Percentiles rank a stretch among this genome's conserved stretches.
Conservation (phyloP, 768 basidiomycete genomes). For the Russula emetica region DNA sequence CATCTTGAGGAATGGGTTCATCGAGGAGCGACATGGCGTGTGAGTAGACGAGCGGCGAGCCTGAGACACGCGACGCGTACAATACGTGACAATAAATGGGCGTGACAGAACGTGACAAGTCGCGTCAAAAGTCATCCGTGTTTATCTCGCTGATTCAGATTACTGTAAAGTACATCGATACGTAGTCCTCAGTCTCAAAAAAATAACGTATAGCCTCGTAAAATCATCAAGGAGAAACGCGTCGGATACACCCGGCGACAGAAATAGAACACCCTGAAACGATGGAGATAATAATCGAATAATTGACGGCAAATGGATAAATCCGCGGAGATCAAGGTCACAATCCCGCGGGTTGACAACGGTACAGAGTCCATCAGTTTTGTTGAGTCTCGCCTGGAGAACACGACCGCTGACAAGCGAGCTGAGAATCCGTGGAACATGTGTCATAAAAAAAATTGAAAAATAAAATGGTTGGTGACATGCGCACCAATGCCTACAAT, state of each 20-base stretch:
- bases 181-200: background rate
- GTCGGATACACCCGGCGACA: background rate
- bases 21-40: conserved; percentile 38
- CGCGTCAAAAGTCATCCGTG: background rate
- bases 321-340: background rate
- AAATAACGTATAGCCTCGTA: background rate
- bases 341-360: background rate
- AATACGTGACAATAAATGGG: background rate
- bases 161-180: too few relatives aligned
- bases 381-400: background rate
- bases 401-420: background rate
- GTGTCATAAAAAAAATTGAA: background rate
- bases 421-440: background rate
- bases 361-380: background rate
- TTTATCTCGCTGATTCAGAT: background rate
- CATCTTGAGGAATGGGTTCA: conserved; percentile 62
- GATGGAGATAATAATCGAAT: background rate
- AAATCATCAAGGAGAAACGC: background rate
- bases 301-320: background rate
- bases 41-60: background rate
- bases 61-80: background rate
- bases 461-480: too few relatives aligned
- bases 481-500: background rate
- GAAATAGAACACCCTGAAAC: background rate
- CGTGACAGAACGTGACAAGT: conserved; percentile 29